Percentiles rank a stretch among this genome's conserved stretches.
Evolutionary conservation across 208 protist species (phyloP).

Genomic region (Trypanosoma theileri): DNA sequence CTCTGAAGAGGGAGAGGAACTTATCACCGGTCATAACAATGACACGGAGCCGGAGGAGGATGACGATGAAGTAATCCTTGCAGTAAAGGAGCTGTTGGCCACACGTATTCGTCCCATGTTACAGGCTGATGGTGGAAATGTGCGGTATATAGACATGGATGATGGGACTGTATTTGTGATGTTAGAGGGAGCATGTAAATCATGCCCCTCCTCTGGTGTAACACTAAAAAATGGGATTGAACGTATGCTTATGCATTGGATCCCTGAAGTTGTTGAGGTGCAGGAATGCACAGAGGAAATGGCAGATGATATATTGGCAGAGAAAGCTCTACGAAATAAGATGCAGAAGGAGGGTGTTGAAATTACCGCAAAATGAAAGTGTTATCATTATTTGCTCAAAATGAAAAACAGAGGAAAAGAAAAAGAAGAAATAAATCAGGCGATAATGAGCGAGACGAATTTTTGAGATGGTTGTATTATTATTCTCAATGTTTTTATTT

Average conservation of each 20-base stretch:
- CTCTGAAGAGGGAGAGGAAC: slow-evolving; percentile 62
- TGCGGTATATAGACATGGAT: slow-evolving; percentile 92
- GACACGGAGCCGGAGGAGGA: slow-evolving; percentile 87
- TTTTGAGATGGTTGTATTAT: too few relatives aligned
- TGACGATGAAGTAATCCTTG: slow-evolving; percentile 91
- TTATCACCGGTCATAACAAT: slow-evolving; percentile 70
- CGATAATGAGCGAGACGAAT: too few relatives aligned
- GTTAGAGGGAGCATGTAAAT: slow-evolving; percentile 86
- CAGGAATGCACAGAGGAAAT: slow-evolving; percentile 83
- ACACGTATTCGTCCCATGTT: slow-evolving; percentile 90
- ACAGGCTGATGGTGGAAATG: slow-evolving; percentile 88
- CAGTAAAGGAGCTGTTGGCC: slow-evolving; percentile 91
- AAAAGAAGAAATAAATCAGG: background rate
- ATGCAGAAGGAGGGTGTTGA: slow-evolving; percentile 44
- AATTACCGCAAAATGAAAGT: slow-evolving; percentile 16
- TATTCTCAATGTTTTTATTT: background rate
- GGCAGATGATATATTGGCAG: slow-evolving; percentile 67
- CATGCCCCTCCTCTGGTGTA: slow-evolving; percentile 85
- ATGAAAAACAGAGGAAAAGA: background rate
- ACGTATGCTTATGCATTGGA: slow-evolving; percentile 94
- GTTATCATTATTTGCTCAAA: background rate
- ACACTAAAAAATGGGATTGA: slow-evolving; percentile 93
- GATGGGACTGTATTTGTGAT: slow-evolving; percentile 89
- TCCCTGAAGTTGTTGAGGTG: slow-evolving; percentile 90
- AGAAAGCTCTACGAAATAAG: slow-evolving; percentile 67